Evolutionary conservation across 768 basidiomycete genomes (phyloP).

Genomic region (Paxillus involutus): DNA sequence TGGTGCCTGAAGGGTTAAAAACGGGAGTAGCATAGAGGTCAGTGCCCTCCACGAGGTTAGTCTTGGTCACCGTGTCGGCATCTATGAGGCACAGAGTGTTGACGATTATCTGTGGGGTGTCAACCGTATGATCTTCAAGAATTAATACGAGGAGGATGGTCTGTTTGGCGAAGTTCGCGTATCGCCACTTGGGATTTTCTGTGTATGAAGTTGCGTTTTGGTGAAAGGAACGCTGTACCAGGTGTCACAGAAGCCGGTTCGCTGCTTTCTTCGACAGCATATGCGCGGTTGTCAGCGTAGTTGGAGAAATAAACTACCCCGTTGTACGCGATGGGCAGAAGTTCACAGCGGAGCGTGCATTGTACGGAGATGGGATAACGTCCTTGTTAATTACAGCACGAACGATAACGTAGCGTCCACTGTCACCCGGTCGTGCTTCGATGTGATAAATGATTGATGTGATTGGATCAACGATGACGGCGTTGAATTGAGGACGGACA

Average conservation of each 20-base stretch:
- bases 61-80: conserved; percentile 37
- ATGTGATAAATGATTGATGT: conserved; percentile 48
- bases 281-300: conserved; percentile 50
- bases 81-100: conserved; percentile 60
- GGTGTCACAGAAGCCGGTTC: conserved; percentile 50
- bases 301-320: conserved; percentile 58
- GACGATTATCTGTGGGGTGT: conserved; percentile 34
- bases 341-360: conserved; percentile 54
- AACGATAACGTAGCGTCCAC: conserved; percentile 54
- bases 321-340: conserved; percentile 46
- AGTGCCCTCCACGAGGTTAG: conserved; percentile 46
- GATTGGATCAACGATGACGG: conserved; percentile 50
- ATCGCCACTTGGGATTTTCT: conserved; percentile 31
- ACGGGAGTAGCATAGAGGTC: conserved; percentile 65
- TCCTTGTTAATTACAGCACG: conserved; percentile 44
- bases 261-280: conserved; percentile 32
- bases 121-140: conserved; percentile 64
- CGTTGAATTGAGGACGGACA: conserved; percentile 20
- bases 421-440: conserved; percentile 56
- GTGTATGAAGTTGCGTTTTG: conserved; percentile 8
- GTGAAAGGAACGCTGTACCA: conserved; percentile 37
- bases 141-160: conserved; percentile 54
- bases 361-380: conserved; percentile 51
- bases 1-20: conserved; percentile 55
- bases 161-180: conserved; percentile 47